Percentiles rank a stretch among this genome's conserved stretches.
These are phyloP conservation scores for Tetracladium setigerum DNA, from an alignment of 495 filamentous ascomycete genomes.

Conservation along the genomic window DNA sequence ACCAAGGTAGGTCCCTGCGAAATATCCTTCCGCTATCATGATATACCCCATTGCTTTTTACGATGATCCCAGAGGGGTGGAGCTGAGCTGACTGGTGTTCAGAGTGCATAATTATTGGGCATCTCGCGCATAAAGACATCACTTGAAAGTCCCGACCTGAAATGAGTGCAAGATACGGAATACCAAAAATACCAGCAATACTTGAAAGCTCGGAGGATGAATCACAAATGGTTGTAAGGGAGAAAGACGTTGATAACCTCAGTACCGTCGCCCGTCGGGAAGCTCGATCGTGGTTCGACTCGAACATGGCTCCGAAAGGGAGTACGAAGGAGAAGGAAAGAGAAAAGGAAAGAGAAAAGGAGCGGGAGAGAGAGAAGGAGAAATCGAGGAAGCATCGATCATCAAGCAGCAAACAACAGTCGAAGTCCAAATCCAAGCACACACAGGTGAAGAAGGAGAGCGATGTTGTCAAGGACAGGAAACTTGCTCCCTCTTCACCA, in stretches of 20 bases:
- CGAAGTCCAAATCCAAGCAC: conserved; percentile 10
- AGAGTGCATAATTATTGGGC: background rate
- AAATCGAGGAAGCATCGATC: background rate
- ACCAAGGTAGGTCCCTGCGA: conserved; percentile 7
- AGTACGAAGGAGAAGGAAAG: conserved; percentile 9
- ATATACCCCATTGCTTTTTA: conserved; percentile 8
- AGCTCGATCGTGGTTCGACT: conserved; percentile 1
- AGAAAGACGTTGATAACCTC: background rate
- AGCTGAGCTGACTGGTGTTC: background rate
- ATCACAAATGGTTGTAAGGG: conserved; percentile 2
- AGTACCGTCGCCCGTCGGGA: conserved; percentile 1
- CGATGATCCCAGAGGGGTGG: background rate
- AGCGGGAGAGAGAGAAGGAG: background rate
- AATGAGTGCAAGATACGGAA: conserved; percentile 18
- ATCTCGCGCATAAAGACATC: background rate
- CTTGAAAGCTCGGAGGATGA: conserved; percentile 18
- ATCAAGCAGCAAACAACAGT: conserved; percentile 6
- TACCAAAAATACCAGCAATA: conserved; percentile 13
- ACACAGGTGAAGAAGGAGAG: conserved; percentile 2
- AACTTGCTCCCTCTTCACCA: conserved; percentile 1
- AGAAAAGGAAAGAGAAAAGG: conserved; percentile 9
- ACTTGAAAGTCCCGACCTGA: background rate
- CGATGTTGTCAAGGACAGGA: background rate
- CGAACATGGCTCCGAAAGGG: conserved; percentile 1
- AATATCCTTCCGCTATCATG: background rate